A percentile compares a stretch with the other conserved stretches of the same genome.
Evolutionary conservation across 75 land plant species (phyloP).

Genomic region (Chamaecyparis obtusa): DNA sequence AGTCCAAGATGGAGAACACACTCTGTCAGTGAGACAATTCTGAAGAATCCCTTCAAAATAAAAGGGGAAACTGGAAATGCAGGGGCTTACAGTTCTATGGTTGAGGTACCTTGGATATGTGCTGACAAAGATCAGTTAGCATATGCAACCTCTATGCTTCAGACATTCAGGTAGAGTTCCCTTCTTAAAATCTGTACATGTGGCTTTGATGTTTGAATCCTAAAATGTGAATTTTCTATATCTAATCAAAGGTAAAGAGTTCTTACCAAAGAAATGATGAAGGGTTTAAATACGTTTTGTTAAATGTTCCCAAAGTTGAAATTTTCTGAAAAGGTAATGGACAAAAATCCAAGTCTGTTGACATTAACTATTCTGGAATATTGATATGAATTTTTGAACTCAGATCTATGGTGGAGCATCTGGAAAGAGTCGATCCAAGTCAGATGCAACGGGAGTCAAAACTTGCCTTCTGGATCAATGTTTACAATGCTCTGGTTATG

Average conservation of each 20-base stretch:
- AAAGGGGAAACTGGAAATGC: slow-evolving; percentile 5
- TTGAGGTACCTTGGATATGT: slow-evolving; percentile 66
- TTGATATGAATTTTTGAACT: slow-evolving; percentile 10
- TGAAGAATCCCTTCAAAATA: slow-evolving; percentile 13
- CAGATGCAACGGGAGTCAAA: slow-evolving; percentile 67
- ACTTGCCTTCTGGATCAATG: slow-evolving; percentile 93
- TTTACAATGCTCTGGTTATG: slow-evolving; percentile 89
- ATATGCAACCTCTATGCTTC: slow-evolving; percentile 61
- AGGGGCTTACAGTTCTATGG: slow-evolving; percentile 28
- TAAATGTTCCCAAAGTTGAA: neutral
- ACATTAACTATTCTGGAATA: neutral
- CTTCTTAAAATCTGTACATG: neutral
- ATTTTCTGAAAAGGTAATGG: neutral
- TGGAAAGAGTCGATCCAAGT: slow-evolving; percentile 70
- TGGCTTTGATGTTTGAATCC: slow-evolving; percentile 1
- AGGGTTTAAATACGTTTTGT: neutral
- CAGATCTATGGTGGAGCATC: slow-evolving; percentile 78
- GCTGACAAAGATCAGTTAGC: slow-evolving; percentile 53
- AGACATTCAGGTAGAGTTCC: slow-evolving; percentile 53
- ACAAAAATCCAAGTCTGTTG: neutral
- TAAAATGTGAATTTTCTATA: neutral
- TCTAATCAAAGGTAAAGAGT: neutral
- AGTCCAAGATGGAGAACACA: slow-evolving; percentile 14
- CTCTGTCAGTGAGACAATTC: slow-evolving; percentile 7
- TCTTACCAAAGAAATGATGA: neutral